Conservation (phyloP, 2,329 filamentous ascomycete genomes). For the Sclerotinia sclerotiorum region DNA sequence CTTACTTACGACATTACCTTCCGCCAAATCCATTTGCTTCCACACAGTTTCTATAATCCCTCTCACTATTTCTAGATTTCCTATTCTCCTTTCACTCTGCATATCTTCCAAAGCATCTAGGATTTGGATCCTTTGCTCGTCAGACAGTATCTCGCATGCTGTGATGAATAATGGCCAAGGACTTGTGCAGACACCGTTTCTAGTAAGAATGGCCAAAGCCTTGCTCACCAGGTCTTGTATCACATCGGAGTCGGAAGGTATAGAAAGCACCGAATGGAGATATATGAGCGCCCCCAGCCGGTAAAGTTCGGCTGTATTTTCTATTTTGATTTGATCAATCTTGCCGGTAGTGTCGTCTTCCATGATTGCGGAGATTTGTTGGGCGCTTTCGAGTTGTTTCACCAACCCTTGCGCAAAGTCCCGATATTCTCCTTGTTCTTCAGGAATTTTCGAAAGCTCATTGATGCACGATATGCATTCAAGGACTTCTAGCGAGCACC, state of each 20-base stretch:
- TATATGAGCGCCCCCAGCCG: slow-evolving; percentile 48
- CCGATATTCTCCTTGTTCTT: slow-evolving; percentile 7
- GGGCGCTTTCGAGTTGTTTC: slow-evolving; percentile 27
- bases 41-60: slow-evolving; percentile 48
- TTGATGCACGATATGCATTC: slow-evolving; percentile 48
- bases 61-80: slow-evolving; percentile 48
- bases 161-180: slow-evolving; percentile 52
- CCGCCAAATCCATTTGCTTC: slow-evolving; percentile 47
- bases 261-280: slow-evolving; percentile 37
- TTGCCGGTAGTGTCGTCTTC: slow-evolving; percentile 38
- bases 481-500: slow-evolving; percentile 50
- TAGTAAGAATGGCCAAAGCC: slow-evolving; percentile 43
- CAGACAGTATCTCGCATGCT: slow-evolving; percentile 47
- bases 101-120: slow-evolving; percentile 46
- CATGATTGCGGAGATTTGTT: slow-evolving; percentile 36
- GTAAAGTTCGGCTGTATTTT: slow-evolving; percentile 49
- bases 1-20: neutral
- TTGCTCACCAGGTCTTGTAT: slow-evolving; percentile 32
- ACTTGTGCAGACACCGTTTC: slow-evolving; percentile 47
- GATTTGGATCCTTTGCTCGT: slow-evolving; percentile 46
- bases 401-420: slow-evolving; percentile 28
- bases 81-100: slow-evolving; percentile 46
- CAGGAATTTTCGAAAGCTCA: neutral
- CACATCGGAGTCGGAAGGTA: slow-evolving; percentile 31
- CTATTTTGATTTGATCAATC: slow-evolving; percentile 38